phyloP scores from a whole-genome alignment of 164 flowering plant species.

The Chimonanthus praecox region DNA sequence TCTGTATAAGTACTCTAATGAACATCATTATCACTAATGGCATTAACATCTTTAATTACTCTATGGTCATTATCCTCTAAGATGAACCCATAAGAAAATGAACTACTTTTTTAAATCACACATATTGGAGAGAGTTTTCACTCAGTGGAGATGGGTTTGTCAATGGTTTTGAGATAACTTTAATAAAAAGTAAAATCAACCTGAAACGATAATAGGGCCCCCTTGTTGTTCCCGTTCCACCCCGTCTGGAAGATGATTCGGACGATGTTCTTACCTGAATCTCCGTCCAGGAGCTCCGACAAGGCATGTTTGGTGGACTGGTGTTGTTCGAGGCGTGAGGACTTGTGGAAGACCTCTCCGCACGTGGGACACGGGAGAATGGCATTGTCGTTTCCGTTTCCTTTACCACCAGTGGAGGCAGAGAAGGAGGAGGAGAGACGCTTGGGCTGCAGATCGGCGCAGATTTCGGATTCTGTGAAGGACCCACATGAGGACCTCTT shows the following conservation, averaged over 20 bases:
- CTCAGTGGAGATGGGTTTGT: too few species aligned
- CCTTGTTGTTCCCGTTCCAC: conserved; percentile 38
- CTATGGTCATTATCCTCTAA: too few species aligned
- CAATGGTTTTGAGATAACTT: too few species aligned
- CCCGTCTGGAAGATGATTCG: conserved; percentile 70
- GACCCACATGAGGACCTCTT: conserved; percentile 10
- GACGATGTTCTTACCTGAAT: conserved; percentile 67
- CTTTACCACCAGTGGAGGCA: conserved; percentile 23
- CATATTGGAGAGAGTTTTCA: too few species aligned
- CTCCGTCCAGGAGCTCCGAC: conserved; percentile 63
- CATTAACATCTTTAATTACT: too few species aligned
- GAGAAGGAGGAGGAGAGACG: conserved; percentile 30
- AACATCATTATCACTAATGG: too few species aligned
- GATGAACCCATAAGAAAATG: too few species aligned
- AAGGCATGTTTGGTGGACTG: conserved; percentile 62
- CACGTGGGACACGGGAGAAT: conserved; percentile 69
- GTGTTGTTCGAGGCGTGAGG: conserved; percentile 55
- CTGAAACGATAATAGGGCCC: too few species aligned
- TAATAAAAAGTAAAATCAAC: too few species aligned
- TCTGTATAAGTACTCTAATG: too few species aligned
- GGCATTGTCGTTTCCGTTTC: conserved; percentile 28
- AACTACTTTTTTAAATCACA: too few species aligned
- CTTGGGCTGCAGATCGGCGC: conserved; percentile 16
- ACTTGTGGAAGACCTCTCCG: conserved; percentile 60
- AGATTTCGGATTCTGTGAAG: conserved; percentile 29